Evolutionary conservation across 768 basidiomycete species (phyloP).

Genomic region (Trichaptum fuscoviolaceum): DNA sequence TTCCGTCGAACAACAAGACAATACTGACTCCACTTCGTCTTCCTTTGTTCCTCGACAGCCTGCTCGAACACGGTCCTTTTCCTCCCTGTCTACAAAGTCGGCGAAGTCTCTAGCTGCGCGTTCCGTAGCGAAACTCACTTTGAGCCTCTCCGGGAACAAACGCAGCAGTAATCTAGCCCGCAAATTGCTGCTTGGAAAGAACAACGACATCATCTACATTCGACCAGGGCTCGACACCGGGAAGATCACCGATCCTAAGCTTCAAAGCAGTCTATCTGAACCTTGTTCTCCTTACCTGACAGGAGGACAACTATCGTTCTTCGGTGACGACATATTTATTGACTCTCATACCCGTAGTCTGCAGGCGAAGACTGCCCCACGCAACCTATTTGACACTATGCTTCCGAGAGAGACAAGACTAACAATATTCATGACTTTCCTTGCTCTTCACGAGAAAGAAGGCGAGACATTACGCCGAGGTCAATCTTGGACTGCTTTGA

Average conservation of each 20-base stretch:
- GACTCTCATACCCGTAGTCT: not conserved
- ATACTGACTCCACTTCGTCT: conserved; percentile 13
- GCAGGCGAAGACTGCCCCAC: conserved; percentile 22
- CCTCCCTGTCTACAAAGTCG: conserved; percentile 44
- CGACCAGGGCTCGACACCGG: not conserved
- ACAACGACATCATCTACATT: not conserved
- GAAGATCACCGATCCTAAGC: not conserved
- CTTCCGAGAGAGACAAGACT: conserved; percentile 71
- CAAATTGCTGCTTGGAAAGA: conserved; percentile 37
- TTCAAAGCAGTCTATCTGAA: not conserved
- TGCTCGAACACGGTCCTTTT: conserved; percentile 51
- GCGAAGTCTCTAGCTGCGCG: conserved; percentile 37
- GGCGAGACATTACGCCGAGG: conserved; percentile 38
- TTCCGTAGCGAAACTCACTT: conserved; percentile 44
- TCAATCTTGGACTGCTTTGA: conserved; percentile 54
- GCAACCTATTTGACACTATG: conserved; percentile 55
- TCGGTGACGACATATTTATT: not conserved
- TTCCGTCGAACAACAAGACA: conserved; percentile 15
- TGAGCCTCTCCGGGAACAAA: conserved; percentile 33
- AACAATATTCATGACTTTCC: conserved; percentile 48
- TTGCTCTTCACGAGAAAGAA: conserved; percentile 57
- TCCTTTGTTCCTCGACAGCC: conserved; percentile 23
- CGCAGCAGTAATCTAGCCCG: conserved; percentile 41
- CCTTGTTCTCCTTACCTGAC: conserved; percentile 1
- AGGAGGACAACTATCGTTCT: not conserved